Percentiles rank a stretch among this genome's conserved stretches.
Conservation (phyloP, 305 asterid species). For the Nicotiana rustica region DNA sequence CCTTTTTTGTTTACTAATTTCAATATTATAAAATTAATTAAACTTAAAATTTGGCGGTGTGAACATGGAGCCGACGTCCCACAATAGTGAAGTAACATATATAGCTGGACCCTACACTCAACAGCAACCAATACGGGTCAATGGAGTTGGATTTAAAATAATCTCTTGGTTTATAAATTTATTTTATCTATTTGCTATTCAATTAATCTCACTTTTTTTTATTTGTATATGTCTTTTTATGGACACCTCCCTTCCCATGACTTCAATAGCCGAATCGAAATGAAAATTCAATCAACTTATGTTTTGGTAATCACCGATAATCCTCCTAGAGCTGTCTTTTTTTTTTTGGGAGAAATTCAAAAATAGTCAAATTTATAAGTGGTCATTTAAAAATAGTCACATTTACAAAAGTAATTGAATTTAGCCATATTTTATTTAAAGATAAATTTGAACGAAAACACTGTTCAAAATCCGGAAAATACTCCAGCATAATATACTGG, state of each 20-base stretch:
- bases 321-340: too few relatives aligned
- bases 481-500: too few relatives aligned
- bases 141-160: neutral
- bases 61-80: constrained; percentile 35
- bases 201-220: neutral
- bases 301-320: too few relatives aligned
- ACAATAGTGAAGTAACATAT: constrained; percentile 1
- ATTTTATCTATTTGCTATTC: neutral
- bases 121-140: constrained; percentile 42
- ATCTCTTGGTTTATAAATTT: neutral
- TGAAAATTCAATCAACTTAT: too few relatives aligned
- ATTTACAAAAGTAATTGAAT: too few relatives aligned
- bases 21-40: neutral
- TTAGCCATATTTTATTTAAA: too few relatives aligned
- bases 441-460: too few relatives aligned
- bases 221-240: neutral
- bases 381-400: too few relatives aligned
- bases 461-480: too few relatives aligned
- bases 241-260: neutral
- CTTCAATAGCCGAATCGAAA: neutral
- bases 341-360: too few relatives aligned
- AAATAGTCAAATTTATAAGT: too few relatives aligned
- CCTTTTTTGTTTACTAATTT: neutral
- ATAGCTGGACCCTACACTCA: constrained; percentile 19
- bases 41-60: neutral